These are phyloP conservation scores for Plasmodium coatneyi DNA, from an alignment of 169 alveolate genomes.

Conservation along the genomic window DNA sequence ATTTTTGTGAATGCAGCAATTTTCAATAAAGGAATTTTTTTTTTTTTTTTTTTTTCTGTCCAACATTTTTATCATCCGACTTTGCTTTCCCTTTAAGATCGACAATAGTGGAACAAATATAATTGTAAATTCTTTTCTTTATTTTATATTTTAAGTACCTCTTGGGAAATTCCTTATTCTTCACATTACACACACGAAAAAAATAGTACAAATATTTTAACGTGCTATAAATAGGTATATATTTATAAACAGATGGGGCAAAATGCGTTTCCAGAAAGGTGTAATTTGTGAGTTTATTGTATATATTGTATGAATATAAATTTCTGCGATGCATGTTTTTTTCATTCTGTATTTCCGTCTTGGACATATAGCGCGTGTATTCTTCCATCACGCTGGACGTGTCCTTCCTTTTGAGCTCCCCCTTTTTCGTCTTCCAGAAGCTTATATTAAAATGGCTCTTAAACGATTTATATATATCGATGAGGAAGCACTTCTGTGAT, in stretches of 20 bases:
- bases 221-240: conserved; percentile 72
- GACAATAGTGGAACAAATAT: conserved; percentile 46
- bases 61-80: neutral
- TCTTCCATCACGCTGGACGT: neutral
- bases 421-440: neutral
- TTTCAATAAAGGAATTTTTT: conserved; percentile 20
- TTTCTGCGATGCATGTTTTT: conserved; percentile 27
- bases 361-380: neutral
- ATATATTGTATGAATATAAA: conserved; percentile 50
- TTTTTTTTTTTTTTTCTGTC: conserved; percentile 11
- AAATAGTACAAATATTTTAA: conserved; percentile 44
- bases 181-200: conserved; percentile 55
- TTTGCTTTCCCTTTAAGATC: conserved; percentile 1
- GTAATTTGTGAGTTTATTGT: conserved; percentile 60
- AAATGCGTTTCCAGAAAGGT: conserved; percentile 61
- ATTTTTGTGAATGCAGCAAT: conserved; percentile 40
- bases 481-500: neutral
- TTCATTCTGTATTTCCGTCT: conserved; percentile 23
- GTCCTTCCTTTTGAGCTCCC: neutral
- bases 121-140: conserved; percentile 64
- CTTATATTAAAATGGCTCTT: conserved; percentile 49
- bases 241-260: conserved; percentile 64
- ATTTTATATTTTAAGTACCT: conserved; percentile 31
- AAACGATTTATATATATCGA: conserved; percentile 71
- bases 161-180: conserved; percentile 10